phyloP scores from a whole-genome alignment of 2,329 filamentous ascomycete species.

The Epichloe sibirici region DNA sequence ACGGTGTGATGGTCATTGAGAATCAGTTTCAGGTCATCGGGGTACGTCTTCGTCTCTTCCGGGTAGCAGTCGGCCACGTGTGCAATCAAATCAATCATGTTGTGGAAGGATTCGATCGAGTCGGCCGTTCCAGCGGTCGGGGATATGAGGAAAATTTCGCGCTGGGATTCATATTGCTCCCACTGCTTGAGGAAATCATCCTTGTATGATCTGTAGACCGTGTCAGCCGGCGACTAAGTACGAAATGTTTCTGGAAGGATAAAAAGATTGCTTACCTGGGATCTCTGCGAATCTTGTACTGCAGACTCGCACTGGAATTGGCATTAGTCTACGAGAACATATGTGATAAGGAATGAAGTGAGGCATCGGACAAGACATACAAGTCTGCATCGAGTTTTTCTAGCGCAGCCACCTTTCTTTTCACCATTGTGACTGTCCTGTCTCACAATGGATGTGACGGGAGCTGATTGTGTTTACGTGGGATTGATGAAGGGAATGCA shows the following conservation, averaged over 20 bases:
- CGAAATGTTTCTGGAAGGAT: slow-evolving; percentile 3
- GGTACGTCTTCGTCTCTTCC: slow-evolving; percentile 62
- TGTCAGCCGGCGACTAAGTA: slow-evolving; percentile 6
- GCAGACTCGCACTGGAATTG: slow-evolving; percentile 56
- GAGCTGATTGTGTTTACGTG: not conserved
- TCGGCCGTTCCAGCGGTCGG: slow-evolving; percentile 67
- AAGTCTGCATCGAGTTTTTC: slow-evolving; percentile 92
- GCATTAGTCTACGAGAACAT: not conserved
- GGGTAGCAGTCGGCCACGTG: slow-evolving; percentile 93
- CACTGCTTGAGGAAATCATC: slow-evolving; percentile 84
- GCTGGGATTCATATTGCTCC: slow-evolving; percentile 81
- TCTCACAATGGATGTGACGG: not conserved
- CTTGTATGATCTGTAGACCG: slow-evolving; percentile 56
- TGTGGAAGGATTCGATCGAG: slow-evolving; percentile 72
- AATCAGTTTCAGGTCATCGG: slow-evolving; percentile 69
- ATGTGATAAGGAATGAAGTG: not conserved
- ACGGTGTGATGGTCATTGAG: slow-evolving; percentile 70
- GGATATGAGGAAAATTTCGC: slow-evolving; percentile 80
- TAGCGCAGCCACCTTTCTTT: slow-evolving; percentile 80
- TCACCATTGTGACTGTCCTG: slow-evolving; percentile 46
- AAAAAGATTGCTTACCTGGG: slow-evolving; percentile 45
- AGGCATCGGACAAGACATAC: slow-evolving; percentile 26
- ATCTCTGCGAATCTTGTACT: slow-evolving; percentile 84
- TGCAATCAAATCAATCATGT: slow-evolving; percentile 85
- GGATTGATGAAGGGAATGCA: not conserved